These are phyloP conservation scores for Myxozyma mucilagina DNA, from an alignment of 805 yeast genomes.

Conservation along the genomic window DNA sequence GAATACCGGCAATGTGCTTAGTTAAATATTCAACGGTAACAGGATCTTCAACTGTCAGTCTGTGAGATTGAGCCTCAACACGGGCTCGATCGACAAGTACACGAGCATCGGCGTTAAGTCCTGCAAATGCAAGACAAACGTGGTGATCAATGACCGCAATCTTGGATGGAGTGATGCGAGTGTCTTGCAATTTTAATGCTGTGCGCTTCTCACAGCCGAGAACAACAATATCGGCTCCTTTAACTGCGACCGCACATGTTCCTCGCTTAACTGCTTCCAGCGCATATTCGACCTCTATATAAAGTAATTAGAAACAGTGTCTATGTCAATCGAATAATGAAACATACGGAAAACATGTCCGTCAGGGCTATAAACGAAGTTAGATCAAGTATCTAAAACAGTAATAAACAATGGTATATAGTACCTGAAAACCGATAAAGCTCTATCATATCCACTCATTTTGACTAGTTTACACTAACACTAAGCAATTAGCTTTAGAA, in stretches of 20 bases:
- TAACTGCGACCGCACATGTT: slow-evolving; percentile 96
- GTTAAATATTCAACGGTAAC: slow-evolving; percentile 90
- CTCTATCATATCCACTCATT: slow-evolving; percentile 99
- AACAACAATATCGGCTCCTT: slow-evolving; percentile 84
- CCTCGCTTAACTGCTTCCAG: slow-evolving; percentile 97
- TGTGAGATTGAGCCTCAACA: slow-evolving; percentile 93
- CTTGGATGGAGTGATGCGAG: slow-evolving; percentile 93
- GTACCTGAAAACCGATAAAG: slow-evolving; percentile 92
- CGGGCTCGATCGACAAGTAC: slow-evolving; percentile 92
- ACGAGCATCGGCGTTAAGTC: slow-evolving; percentile 97
- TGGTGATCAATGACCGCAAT: slow-evolving; percentile 90
- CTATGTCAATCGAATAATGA: not conserved
- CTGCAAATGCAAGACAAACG: slow-evolving; percentile 91
- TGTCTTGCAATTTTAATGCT: slow-evolving; percentile 91
- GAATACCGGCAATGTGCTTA: slow-evolving; percentile 94
- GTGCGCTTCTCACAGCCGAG: slow-evolving; percentile 96
- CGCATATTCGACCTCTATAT: slow-evolving; percentile 88
- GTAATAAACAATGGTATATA: slow-evolving; percentile 40
- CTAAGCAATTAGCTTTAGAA: not conserved
- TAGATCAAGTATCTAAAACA: not conserved
- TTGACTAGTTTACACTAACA: not conserved
- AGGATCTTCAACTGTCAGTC: slow-evolving; percentile 91
- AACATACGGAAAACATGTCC: slow-evolving; percentile 91
- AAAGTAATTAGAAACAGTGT: slow-evolving; percentile 38
- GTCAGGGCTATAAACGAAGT: slow-evolving; percentile 66